These are phyloP conservation scores for Cystobasidium onofrii DNA, from an alignment of 768 basidiomycete genomes.

Conservation along the genomic window DNA sequence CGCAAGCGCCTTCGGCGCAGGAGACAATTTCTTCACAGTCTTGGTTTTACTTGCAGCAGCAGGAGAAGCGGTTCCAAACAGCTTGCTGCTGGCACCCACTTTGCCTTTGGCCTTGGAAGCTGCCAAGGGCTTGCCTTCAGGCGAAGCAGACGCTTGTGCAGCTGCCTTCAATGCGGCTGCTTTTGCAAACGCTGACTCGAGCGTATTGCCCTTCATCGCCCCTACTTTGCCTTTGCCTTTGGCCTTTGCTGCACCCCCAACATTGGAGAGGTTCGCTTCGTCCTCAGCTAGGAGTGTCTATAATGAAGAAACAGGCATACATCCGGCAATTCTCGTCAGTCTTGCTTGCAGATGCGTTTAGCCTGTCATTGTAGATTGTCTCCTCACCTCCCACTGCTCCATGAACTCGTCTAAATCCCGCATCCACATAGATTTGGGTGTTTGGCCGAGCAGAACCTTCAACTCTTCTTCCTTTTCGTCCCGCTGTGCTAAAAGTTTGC, in stretches of 20 bases:
- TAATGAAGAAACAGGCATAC: neutral
- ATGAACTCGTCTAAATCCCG: conserved; percentile 76
- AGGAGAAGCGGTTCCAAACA: neutral
- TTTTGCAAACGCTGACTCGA: conserved; percentile 9
- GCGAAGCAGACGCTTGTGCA: conserved; percentile 5
- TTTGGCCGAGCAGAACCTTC: conserved; percentile 63
- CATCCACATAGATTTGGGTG: conserved; percentile 80
- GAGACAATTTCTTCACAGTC: neutral
- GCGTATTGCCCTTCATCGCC: conserved; percentile 26
- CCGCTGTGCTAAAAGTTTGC: conserved; percentile 69
- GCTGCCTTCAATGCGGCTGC: neutral
- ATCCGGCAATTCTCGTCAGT: neutral
- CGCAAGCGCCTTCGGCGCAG: conserved; percentile 13
- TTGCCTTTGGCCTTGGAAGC: conserved; percentile 10
- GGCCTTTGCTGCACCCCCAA: conserved; percentile 48
- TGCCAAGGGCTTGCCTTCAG: conserved; percentile 5
- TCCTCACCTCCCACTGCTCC: conserved; percentile 69
- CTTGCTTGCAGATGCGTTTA: neutral
- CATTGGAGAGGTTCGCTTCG: conserved; percentile 53
- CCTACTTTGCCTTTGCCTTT: conserved; percentile 40
- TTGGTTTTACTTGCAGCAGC: neutral
- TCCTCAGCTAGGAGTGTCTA: conserved; percentile 44
- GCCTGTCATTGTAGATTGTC: too few relatives aligned
- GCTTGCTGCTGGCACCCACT: neutral
- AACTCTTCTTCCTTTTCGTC: conserved; percentile 75